Evolutionary conservation across 1,284 basidiomycete species (phyloP), one percentile per base, ranked within the genome.

Genomic region (Chalciporus sp.): DNA sequence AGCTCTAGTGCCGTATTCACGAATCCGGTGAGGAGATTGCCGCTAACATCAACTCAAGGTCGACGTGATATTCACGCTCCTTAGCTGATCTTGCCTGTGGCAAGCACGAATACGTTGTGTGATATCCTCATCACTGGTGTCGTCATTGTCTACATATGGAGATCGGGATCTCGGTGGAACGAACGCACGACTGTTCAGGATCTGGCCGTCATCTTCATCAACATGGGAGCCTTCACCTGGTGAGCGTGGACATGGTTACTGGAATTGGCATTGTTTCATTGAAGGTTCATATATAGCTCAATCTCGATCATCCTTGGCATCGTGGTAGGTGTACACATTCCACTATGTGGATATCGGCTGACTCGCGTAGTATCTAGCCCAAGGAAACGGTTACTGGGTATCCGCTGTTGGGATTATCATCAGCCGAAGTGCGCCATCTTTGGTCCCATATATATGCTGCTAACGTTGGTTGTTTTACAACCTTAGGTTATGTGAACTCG

Each of bases 121-220:
- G 59, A 60, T n/a, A 17, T 60, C 42, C n/a, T 49, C 39, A 61
- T 61, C 33, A 61, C 59, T 0, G 7, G 2, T n/a, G 51, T 47
- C 4, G 49, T 61, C n/a, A 48, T 61, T 48, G 47, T 31, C 44
- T 28, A 52, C 8, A 7, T 61, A 12, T 61, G 53, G 49, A 23
- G 14, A 14, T 61, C 59, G 0, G 59, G 55, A 17, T 42, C 61
- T n/a, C 45, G 53, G 3, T 29, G 33, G 23, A 42, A 14, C 29
- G 47, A 19, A 43, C 47, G 37, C 28, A 29, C 33, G 6, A 5
- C 52, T 7, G 1, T 58, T 17, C 55, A 52, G 11, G 45, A 55
- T 16, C 27, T 60, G 1, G 59, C 61, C 0, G 20, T 60, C 10
- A 43, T 61, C 1, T 58, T 58, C 9, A 19, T 58, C 33, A 61